Base-by-base conservation (phyloP, 257 asterid species). In the Ballota nigra region DNA sequence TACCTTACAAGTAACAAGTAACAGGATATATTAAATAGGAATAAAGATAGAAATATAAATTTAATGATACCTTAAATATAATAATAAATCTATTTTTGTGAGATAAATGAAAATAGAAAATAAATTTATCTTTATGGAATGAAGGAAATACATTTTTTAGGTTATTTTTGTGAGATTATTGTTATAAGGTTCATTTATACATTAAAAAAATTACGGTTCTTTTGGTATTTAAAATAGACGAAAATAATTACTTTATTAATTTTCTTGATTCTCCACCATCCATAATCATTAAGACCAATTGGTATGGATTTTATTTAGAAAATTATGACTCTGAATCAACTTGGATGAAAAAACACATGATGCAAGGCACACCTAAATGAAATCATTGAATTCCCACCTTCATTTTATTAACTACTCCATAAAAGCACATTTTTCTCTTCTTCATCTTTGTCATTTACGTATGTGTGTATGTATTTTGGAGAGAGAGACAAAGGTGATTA, bases 301-400 rank as follows among this genome's bases (percentile, higher is more conserved):
- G 57, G 34, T 20, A 53, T 40, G 45, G 41, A 70, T 40, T 70
- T 56, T 43, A 36, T 69, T 70, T 10, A 22, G 13, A 15, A 36
- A 58, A 75, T 26, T 60, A 75, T 75, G 69, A 61, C 16, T 64
- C 23, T 13, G 15, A 56, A 74, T 55, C 73, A 64, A 70, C 55
- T 69, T 56, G 66, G 45, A 20, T 38, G 36, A 56, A 61, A 56
- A 40, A 78, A 61, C 68, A 66, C 72, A 73, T 76, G 67, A 71
- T 82, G 83, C 43, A 63, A 69, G 59, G 51, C 80, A 71, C 75
- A 62, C 63, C 36, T 49, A 59, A 8, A 59, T 19, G 66, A 60
- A 70, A 84, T 82, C 82, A 84, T 79, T 77, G 71, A 80, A 75
- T 75, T 63, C 68, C 64, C 69, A 71, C 57, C 69, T 61, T 70